Evolutionary conservation across 2,329 filamentous ascomycete species (phyloP), one percentile per base, ranked within the genome.

Genomic region (Thielaviopsis euricoi): DNA sequence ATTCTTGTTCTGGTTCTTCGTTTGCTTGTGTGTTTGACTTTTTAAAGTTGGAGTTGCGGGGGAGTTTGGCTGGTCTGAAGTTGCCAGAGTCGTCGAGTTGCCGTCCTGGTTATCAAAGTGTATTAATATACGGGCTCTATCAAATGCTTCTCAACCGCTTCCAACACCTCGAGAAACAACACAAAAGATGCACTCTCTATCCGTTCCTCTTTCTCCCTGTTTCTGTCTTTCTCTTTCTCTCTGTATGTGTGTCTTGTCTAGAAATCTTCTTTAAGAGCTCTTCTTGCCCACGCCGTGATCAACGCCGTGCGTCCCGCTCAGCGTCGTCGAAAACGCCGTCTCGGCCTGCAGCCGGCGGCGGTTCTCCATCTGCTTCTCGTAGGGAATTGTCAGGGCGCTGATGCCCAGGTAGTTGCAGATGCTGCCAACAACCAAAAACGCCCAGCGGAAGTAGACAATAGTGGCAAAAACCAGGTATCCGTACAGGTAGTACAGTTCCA

Each of bases 371-470:
- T 79, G 78, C 72, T 83, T 83, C 63, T 79, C 76, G 62, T 71
- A 68, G 12, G 81, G 81, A 61, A 98, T 96, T 0, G 90, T 97
- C 63, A 98, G 73, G 66, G 91, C 95, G 67, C 91, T 93, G 75
- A 98, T 98, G 62, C 88, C 89, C 23, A 98, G 74, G 71, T 87
- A 97, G 57, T 84, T 78, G 73, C 93, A 97, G 65, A 98, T 97
- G 67, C 86, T 87, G 62, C 83, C 86, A 66, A 95, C 89, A 53
- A 97, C 90, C 49, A 95, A 75, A 65, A 86, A 85, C 0, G 93
- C 93, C 93, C 93, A 98, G 64, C 86, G 82, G 70, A 87, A 90
- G 71, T 98, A 98, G 2, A 88, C 86, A n/a, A 90, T 73, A 52
- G 83, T 73, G 1, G 90, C 83, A 68, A 96, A 93, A 53, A 87